Base-by-base conservation (phyloP, 441 rosid species). In the Arabidopsis hybrid region DNA sequence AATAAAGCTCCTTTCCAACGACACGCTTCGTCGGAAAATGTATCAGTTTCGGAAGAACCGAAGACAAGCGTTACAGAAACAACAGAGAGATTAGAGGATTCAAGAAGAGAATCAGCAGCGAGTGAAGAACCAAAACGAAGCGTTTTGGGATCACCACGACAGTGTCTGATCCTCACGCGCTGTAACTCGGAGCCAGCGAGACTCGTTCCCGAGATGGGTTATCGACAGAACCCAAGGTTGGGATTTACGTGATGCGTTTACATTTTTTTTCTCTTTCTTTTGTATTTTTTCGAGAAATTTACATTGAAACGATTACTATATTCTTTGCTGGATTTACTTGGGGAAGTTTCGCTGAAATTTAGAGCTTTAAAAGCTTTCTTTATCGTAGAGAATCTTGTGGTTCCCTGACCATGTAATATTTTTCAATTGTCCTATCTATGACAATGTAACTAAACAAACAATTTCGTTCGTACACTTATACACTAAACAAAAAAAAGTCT, bases 121-220 rank as follows among this genome's bases (percentile, higher is more conserved):
- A 52, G 50, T 57, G 76, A 71, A 60, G 83, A 69, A 72, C 3
- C 40, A 7, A 62, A 66, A 60, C 77, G 78, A 63, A 42, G 70
- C 50, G 67, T 76, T 76, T 17, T 18, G 69, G n/a, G 40, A 43
- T 32, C 69, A 74, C 59, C 79, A 56, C 53, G 31, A 69, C 87
- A 81, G 52, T 26, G 83, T 40, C 0, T 50, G 72, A 67, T 84
- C 18, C 90, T 93, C 63, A 87, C 85, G 26, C 83, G 96, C 66
- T 85, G 95, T 75, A 93, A 91, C 51, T 91, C 96, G 26, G 98
- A 88, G 70, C 97, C 98, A 77, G 88, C 97, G 51, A 86, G 88
- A 77, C 85, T 87, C 17, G 83, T 83, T 60, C 85, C 85, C 34
- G 87, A 86, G 57, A 80, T 61, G 52, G 10, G 21, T 62, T 29